phyloP scores from a whole-genome alignment of 2,329 filamentous ascomycete genomes.

The Aschersonia sp. region DNA sequence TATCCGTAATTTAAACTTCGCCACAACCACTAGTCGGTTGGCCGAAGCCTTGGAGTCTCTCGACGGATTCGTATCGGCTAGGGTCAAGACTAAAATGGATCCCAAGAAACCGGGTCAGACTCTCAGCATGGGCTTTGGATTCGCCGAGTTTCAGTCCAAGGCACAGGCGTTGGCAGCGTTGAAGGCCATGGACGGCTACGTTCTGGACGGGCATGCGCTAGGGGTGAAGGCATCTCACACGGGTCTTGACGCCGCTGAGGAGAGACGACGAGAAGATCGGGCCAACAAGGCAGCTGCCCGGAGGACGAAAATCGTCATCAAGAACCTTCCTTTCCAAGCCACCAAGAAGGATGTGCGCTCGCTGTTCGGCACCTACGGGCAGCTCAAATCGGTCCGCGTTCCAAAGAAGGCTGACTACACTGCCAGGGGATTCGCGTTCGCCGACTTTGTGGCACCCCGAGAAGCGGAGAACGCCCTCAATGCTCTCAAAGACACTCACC shows the following conservation, averaged over 20 bases:
- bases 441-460: slow-evolving; percentile 80
- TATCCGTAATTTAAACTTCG: slow-evolving; percentile 87
- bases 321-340: slow-evolving; percentile 93
- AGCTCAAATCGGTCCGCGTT: slow-evolving; percentile 81
- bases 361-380: slow-evolving; percentile 79
- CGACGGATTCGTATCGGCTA: slow-evolving; percentile 76
- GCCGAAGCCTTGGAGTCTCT: slow-evolving; percentile 66
- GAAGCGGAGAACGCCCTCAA: slow-evolving; percentile 87
- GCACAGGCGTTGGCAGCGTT: slow-evolving; percentile 66
- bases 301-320: slow-evolving; percentile 89
- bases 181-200: slow-evolving; percentile 74
- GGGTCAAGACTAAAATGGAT: slow-evolving; percentile 86
- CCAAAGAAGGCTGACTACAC: slow-evolving; percentile 88
- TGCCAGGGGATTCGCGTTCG: slow-evolving; percentile 90
- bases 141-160: slow-evolving; percentile 74
- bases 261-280: slow-evolving; percentile 67
- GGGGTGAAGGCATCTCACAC: slow-evolving; percentile 78
- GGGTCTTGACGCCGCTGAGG: slow-evolving; percentile 74
- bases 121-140: slow-evolving; percentile 95
- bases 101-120: slow-evolving; percentile 79
- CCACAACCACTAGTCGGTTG: slow-evolving; percentile 64
- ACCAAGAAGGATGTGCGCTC: slow-evolving; percentile 82
- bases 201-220: slow-evolving; percentile 76
- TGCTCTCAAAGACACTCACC: slow-evolving; percentile 80
- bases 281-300: slow-evolving; percentile 65